phyloP scores from a whole-genome alignment of 164 flowering plant species.

The Annona squamosa region DNA sequence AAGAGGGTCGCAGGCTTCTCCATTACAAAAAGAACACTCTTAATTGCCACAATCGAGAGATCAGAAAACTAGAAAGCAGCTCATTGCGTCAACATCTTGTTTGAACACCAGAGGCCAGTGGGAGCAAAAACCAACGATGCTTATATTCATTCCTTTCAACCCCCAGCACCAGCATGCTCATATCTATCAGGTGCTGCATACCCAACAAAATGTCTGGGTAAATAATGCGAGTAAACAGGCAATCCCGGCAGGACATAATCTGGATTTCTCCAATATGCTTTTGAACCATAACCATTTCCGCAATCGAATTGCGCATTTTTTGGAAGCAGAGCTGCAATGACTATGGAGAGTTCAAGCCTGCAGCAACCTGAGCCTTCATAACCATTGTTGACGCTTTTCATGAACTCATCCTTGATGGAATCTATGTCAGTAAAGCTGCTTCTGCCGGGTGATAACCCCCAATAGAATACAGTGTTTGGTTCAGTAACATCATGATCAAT shows the following conservation, averaged over 20 bases:
- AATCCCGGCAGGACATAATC: conserved; percentile 2
- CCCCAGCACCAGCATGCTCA: conserved; percentile 3
- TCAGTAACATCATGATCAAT: conserved; percentile 21
- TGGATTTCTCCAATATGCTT: conserved; percentile 11
- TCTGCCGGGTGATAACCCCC: conserved; percentile 40
- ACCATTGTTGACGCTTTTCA: conserved; percentile 23
- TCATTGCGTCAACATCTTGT: neutral
- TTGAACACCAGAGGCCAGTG: neutral
- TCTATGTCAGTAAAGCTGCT: conserved; percentile 17
- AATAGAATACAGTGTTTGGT: conserved; percentile 46
- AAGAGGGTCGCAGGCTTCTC: too few relatives aligned
- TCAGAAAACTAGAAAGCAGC: neutral
- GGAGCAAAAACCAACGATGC: neutral
- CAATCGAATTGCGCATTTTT: conserved; percentile 13
- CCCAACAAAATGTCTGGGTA: conserved; percentile 14
- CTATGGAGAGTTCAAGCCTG: conserved; percentile 29
- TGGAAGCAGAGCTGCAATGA: conserved; percentile 29
- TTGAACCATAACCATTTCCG: conserved; percentile 5
- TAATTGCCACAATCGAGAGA: neutral
- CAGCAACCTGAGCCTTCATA: conserved; percentile 35
- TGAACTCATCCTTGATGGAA: conserved; percentile 30
- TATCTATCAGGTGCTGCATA: neutral
- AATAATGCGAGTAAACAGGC: conserved; percentile 14
- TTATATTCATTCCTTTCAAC: neutral
- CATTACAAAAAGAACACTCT: too few relatives aligned